Evolutionary conservation across 805 yeast genomes (phyloP), one percentile per base, ranked within the genome.

Genomic region (Danielozyma ontarioensis): DNA sequence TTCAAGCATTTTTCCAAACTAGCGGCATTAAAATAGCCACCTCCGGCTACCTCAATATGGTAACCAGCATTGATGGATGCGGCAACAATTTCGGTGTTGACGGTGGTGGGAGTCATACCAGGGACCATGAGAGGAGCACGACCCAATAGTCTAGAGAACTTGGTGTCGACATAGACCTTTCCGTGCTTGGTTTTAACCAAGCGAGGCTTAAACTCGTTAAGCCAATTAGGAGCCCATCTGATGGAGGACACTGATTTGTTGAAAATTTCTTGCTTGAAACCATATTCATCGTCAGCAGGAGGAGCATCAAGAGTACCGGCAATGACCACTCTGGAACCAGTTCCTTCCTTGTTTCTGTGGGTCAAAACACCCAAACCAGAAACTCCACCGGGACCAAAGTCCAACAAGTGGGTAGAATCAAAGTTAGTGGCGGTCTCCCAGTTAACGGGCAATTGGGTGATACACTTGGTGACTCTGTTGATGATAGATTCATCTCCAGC

Each of bases 61-160:
- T 89, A 93, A 42, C 99, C 99, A 32, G 97, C 88, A 57, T 89
- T 88, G 55, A 89, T 74, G 18, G 97, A 82, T 21, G 96, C 95
- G 41, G 95, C 83, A 37, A 93, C 94, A 51, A 93, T 89, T 42
- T 85, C 89, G 29, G 97, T 93, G 46, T 85, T 82, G 36, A 89
- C 97, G 21, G 98, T 93, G 28, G 95, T 78, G 57, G 99, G 99
- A 26, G 98, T 93, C 99, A 93, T 93, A 70, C 98, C 99, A 25
- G 99, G 96, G 48, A 93, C 93, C 82, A 94, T 82, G 48, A 93
- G 68, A 40, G 98, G 99, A 42, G 98, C 89, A 64, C 88, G 84
- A 42, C 97, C 95, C 43, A 93, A 67, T 50, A 93, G 74, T 59
- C 89, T 75, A 33, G 96, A 85, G 66, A 90, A 88, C 66, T 88